Evolutionary conservation across 2,329 filamentous ascomycete genomes (phyloP).

Genomic region (Penicillium sp.): DNA sequence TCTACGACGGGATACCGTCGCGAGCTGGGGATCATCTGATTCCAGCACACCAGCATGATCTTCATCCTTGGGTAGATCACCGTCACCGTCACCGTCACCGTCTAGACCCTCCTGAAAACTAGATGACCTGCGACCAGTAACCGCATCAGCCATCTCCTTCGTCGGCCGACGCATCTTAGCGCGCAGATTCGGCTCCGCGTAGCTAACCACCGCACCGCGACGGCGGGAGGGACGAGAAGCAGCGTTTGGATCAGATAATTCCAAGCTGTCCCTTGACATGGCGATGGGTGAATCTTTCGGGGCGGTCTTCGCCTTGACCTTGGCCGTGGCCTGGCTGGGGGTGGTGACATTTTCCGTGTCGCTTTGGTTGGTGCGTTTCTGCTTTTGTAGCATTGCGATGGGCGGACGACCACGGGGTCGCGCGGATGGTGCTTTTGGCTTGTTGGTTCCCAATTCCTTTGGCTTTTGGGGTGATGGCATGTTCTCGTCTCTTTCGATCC

Average conservation of each 20-base stretch:
- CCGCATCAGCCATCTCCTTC: slow-evolving; percentile 75
- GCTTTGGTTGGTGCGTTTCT: slow-evolving; percentile 14
- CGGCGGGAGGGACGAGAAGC: slow-evolving; percentile 69
- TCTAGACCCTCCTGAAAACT: slow-evolving; percentile 51
- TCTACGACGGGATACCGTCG: slow-evolving; percentile 36
- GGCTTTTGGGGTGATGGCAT: slow-evolving; percentile 18
- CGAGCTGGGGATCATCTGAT: slow-evolving; percentile 17
- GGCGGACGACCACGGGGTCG: slow-evolving; percentile 16
- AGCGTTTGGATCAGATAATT: slow-evolving; percentile 40
- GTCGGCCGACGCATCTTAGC: slow-evolving; percentile 84
- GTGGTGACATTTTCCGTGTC: slow-evolving; percentile 17
- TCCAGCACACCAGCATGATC: too few species aligned
- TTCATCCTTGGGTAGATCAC: slow-evolving; percentile 16
- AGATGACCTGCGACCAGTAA: slow-evolving; percentile 59
- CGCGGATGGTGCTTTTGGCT: slow-evolving; percentile 5
- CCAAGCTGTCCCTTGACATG: slow-evolving; percentile 10
- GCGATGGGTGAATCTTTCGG: slow-evolving; percentile 15
- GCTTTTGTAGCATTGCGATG: slow-evolving; percentile 9
- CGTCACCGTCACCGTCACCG: slow-evolving; percentile 9
- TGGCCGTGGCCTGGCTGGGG: not conserved
- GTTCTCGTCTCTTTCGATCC: slow-evolving; percentile 19
- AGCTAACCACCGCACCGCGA: slow-evolving; percentile 71
- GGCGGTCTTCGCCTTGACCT: not conserved
- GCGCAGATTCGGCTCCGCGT: slow-evolving; percentile 78
- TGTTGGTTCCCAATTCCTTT: slow-evolving; percentile 15